Conservation (phyloP, 768 basidiomycete genomes). For the Kwoniella dendrophila region DNA sequence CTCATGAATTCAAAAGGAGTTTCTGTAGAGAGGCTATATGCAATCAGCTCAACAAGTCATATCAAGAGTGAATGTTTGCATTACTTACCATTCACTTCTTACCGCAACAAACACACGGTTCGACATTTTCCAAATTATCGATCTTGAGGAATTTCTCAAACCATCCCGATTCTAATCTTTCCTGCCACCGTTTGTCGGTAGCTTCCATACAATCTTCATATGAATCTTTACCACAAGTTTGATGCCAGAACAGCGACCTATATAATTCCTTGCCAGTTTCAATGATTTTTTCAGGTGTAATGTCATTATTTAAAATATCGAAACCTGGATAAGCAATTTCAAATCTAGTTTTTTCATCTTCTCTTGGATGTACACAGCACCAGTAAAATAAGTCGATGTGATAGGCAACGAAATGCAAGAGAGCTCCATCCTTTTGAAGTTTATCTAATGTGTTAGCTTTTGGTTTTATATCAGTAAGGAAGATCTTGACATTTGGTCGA, state of each 20-base stretch:
- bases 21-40: no score
- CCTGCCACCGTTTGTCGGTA: constrained; percentile 4
- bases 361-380: constrained; percentile 5
- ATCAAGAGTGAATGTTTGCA: background rate
- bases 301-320: no score
- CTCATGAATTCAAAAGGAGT: no score
- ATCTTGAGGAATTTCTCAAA: background rate
- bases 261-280: background rate
- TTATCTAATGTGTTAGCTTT: background rate
- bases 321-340: background rate
- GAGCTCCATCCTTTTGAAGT: background rate
- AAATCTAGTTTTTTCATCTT: constrained; percentile 1
- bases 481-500: background rate
- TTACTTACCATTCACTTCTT: background rate
- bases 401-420: background rate
- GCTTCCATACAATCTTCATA: background rate
- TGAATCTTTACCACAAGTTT: background rate
- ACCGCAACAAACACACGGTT: constrained; percentile 2
- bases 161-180: constrained; percentile 2
- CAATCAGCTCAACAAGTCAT: no score
- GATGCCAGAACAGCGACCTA: background rate
- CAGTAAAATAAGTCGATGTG: constrained; percentile 1
- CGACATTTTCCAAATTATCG: background rate
- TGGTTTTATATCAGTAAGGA: background rate
- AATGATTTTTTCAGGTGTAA: background rate